Conservation (phyloP, 2,329 filamentous ascomycete genomes). For the Colletotrichum salicis region DNA sequence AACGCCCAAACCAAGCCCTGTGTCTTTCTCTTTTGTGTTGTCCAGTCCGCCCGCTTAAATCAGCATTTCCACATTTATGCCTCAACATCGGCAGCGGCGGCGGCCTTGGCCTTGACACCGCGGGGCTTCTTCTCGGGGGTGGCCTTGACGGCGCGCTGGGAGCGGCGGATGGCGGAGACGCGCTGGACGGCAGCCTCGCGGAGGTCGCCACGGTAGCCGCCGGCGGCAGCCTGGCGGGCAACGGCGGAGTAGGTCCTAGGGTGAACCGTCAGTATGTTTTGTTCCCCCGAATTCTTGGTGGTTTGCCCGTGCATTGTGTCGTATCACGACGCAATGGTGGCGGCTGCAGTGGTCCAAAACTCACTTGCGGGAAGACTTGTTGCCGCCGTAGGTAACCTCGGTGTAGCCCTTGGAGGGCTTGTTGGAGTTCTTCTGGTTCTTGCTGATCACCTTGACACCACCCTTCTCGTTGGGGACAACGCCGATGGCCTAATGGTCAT, state of each 20-base stretch:
- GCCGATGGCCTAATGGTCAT: slow-evolving; percentile 76
- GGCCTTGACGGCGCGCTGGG: slow-evolving; percentile 83
- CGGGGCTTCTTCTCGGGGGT: slow-evolving; percentile 78
- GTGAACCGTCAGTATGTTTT: slow-evolving; percentile 10
- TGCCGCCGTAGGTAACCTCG: slow-evolving; percentile 75
- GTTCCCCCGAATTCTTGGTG: not conserved
- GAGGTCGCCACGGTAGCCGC: slow-evolving; percentile 85
- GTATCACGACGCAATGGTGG: not conserved
- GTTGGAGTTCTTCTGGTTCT: slow-evolving; percentile 79
- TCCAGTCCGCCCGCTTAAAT: slow-evolving; percentile 14
- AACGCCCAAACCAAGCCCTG: slow-evolving; percentile 36
- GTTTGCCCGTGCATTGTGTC: not conserved
- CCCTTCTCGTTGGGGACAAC: slow-evolving; percentile 80
- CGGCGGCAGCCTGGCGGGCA: slow-evolving; percentile 84
- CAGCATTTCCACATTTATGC: slow-evolving; percentile 29
- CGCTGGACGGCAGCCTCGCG: slow-evolving; percentile 83
- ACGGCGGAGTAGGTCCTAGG: slow-evolving; percentile 87
- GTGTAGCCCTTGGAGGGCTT: slow-evolving; percentile 76
- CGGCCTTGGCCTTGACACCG: slow-evolving; percentile 82
- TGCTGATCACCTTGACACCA: slow-evolving; percentile 82
- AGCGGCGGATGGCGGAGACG: slow-evolving; percentile 83
- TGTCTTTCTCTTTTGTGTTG: not conserved
- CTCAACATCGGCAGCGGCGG: slow-evolving; percentile 66
- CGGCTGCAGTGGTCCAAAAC: slow-evolving; percentile 46
- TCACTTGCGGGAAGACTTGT: slow-evolving; percentile 81